A percentile compares a stretch with the other conserved stretches of the same genome.
These are phyloP conservation scores for Lactarius akahatsu DNA, from an alignment of 768 basidiomycete genomes.

Conservation along the genomic window DNA sequence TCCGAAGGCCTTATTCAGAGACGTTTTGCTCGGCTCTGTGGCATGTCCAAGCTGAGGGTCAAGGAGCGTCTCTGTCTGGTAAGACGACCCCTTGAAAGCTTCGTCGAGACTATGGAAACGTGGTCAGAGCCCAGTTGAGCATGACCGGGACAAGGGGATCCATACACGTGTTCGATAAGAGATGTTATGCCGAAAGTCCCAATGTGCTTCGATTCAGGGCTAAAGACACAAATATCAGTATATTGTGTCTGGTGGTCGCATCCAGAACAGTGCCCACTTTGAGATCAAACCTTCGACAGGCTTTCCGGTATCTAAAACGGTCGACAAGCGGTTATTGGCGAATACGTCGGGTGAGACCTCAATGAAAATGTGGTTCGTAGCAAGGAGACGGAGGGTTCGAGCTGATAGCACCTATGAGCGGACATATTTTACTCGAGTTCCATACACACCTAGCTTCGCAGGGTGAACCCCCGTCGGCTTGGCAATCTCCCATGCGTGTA, in stretches of 20 bases:
- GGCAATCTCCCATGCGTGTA: background rate
- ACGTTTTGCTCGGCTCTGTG: background rate
- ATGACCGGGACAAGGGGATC: background rate
- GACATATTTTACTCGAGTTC: conserved; percentile 34
- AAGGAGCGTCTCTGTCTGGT: conserved; percentile 36
- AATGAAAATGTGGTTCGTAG: background rate
- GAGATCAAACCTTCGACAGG: conserved; percentile 24
- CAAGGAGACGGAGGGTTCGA: background rate
- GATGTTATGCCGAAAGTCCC: conserved; percentile 1
- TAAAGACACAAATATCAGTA: background rate
- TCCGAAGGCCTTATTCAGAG: background rate
- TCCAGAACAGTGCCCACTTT: background rate
- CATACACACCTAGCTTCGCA: conserved; percentile 26
- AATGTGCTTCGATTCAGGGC: background rate
- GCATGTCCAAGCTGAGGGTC: conserved; percentile 13
- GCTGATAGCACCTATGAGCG: too few relatives aligned
- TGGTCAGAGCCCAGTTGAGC: background rate
- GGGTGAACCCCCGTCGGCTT: conserved; percentile 3
- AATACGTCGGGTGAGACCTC: background rate
- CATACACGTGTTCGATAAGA: background rate
- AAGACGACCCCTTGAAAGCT: conserved; percentile 36
- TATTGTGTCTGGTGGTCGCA: background rate
- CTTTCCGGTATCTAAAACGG: background rate
- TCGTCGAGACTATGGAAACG: conserved; percentile 31
- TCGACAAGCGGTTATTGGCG: background rate